Conservation (phyloP, 768 basidiomycete species). For the Pisolithus tinctorius region DNA sequence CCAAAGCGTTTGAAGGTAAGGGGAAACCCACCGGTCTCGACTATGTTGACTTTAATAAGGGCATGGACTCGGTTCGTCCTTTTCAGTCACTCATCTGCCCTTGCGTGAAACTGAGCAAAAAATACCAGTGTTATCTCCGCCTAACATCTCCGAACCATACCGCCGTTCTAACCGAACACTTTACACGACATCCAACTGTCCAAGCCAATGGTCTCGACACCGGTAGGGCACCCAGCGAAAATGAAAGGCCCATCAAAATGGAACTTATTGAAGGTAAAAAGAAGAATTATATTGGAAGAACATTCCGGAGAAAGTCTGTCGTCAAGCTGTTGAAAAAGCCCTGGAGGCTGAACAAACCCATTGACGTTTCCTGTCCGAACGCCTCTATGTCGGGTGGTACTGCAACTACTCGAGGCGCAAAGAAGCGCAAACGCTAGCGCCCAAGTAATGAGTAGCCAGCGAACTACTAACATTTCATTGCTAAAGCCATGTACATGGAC, state of each 20-base stretch:
- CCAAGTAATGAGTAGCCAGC: neutral
- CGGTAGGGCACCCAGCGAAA: constrained; percentile 26
- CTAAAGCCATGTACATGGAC: neutral
- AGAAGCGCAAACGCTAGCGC: neutral
- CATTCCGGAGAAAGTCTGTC: constrained; percentile 65
- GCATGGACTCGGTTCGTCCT: constrained; percentile 57
- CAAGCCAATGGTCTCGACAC: constrained; percentile 50
- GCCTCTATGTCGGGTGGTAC: neutral
- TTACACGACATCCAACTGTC: constrained; percentile 27
- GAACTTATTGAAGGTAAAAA: constrained; percentile 56
- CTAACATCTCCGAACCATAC: constrained; percentile 48
- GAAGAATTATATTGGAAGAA: constrained; percentile 77
- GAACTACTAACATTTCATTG: no score
- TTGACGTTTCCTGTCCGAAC: neutral
- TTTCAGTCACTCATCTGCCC: neutral
- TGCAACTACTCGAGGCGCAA: neutral
- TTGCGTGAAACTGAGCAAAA: neutral
- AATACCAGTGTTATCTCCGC: constrained; percentile 65
- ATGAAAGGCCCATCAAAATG: constrained; percentile 30
- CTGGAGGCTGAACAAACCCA: constrained; percentile 1
- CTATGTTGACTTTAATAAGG: constrained; percentile 77
- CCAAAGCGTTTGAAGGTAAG: constrained; percentile 29
- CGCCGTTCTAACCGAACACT: constrained; percentile 36
- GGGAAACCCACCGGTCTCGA: constrained; percentile 40
- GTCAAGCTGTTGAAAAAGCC: constrained; percentile 51